phyloP scores from a whole-genome alignment of 2,329 filamentous ascomycete genomes.

The Chalaropsis ovoidea region DNA sequence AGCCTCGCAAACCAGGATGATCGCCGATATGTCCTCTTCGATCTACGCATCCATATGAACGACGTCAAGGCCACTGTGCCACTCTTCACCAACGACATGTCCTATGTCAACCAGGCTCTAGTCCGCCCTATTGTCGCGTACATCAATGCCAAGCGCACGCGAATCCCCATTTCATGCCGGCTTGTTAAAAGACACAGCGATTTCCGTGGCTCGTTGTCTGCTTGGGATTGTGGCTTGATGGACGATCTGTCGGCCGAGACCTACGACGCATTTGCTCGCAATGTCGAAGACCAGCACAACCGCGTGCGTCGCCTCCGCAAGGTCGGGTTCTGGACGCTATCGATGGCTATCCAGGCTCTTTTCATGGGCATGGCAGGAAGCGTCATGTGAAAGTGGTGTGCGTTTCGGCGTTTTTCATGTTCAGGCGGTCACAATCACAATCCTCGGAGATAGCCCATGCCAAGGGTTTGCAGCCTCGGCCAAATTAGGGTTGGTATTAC shows the following conservation, averaged over 20 bases:
- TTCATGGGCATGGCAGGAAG: slow-evolving; percentile 93
- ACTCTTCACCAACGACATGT: slow-evolving; percentile 81
- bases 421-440: background rate
- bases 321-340: slow-evolving; percentile 91
- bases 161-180: slow-evolving; percentile 89
- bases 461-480: background rate
- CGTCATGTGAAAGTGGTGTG: slow-evolving; percentile 38
- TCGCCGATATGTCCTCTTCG: slow-evolving; percentile 79
- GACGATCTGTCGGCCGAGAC: slow-evolving; percentile 88
- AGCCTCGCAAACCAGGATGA: slow-evolving; percentile 40
- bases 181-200: slow-evolving; percentile 82
- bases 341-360: slow-evolving; percentile 81
- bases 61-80: slow-evolving; percentile 88
- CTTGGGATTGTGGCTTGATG: slow-evolving; percentile 88
- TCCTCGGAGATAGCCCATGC: background rate
- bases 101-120: slow-evolving; percentile 91
- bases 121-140: slow-evolving; percentile 95
- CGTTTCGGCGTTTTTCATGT: background rate
- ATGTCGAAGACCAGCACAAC: slow-evolving; percentile 82
- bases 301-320: slow-evolving; percentile 82
- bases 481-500: background rate
- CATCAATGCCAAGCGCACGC: slow-evolving; percentile 89
- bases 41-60: slow-evolving; percentile 88
- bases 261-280: slow-evolving; percentile 84
- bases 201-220: slow-evolving; percentile 91